Base-by-base conservation (phyloP, 1,284 basidiomycete species). In the Fomitopsis betulina region DNA sequence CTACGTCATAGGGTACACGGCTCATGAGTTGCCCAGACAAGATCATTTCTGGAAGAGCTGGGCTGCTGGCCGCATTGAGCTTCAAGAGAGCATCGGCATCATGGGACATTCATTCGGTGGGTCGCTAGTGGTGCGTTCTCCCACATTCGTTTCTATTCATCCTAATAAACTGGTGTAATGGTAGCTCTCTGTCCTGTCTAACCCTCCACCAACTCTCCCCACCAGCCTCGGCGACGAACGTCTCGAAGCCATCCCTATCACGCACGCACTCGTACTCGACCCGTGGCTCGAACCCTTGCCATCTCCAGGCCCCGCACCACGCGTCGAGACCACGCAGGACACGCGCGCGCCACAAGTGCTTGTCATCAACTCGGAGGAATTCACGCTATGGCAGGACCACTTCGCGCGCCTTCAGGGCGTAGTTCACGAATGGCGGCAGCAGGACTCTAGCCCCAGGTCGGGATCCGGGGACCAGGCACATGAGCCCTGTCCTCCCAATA, bases 91-190 rank as follows among this genome's bases (percentile, higher is more conserved):
- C 47, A 67, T 91, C 8, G 68, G 75, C 12, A 74, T 91, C 27
- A 76, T 81, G 0, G 90, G 89, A 0, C 90, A 93, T 68, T 90
- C 88, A 1, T 93, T 93, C 65, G 91, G 90, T 23, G 89, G 86
- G 7, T 86, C 87, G 49, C 90, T 89, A 5, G 71, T 85, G 47
- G 88, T 89, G 66, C 65, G 83, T 76, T 13, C 17, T 17, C 21
- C 25, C 23, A 30, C 27, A 6, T 37, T 2, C 35, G 13, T 37
- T 15, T 9, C n/a, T 7, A 9, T 42, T n/a, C 40, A 27, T 45
- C 25, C 30, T 55, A 54, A 23, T 54, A 51, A 45, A 42, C 10
- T 55, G 8, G 27, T 30, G 27, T 4, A 8, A 30, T 30, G 27
- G 27, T 30, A 87, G 85, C 68, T 87, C 50, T 81, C 81, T 3